Conservation (phyloP, 2,329 filamentous ascomycete genomes). For the Alternaria sp. region DNA sequence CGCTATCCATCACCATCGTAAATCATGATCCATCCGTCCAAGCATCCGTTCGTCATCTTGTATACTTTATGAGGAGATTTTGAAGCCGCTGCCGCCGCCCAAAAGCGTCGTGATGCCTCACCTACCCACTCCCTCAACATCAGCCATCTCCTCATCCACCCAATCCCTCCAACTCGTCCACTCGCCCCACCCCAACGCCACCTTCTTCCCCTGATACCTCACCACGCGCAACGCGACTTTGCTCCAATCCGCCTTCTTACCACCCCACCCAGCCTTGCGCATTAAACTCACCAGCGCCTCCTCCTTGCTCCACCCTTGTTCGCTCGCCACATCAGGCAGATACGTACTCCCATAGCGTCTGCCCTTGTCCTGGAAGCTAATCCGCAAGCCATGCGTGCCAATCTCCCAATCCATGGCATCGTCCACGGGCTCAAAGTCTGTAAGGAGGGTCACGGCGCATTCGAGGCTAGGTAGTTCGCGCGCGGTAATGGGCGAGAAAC, state of each 20-base stretch:
- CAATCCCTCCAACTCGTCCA: conserved; percentile 84
- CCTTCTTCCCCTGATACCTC: conserved; percentile 86
- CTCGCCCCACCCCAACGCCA: conserved; percentile 72
- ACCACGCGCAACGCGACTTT: conserved; percentile 81
- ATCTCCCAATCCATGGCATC: conserved; percentile 85
- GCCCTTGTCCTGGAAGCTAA: conserved; percentile 79
- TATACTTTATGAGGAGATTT: neutral
- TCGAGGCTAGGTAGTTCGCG: conserved; percentile 52
- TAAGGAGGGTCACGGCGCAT: conserved; percentile 76
- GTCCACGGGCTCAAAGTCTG: conserved; percentile 79
- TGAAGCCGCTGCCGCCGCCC: too few species aligned
- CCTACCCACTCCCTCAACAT: conserved; percentile 5
- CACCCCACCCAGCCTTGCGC: conserved; percentile 92
- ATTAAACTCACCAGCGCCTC: conserved; percentile 89
- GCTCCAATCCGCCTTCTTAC: conserved; percentile 71
- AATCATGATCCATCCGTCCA: conserved; percentile 4
- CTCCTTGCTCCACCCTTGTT: conserved; percentile 96
- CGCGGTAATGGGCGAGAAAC: conserved; percentile 65
- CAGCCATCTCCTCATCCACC: conserved; percentile 59
- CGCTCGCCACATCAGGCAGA: conserved; percentile 85
- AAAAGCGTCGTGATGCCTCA: neutral
- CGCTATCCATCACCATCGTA: neutral
- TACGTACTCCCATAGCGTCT: conserved; percentile 86
- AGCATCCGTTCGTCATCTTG: neutral
- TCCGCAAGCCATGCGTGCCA: conserved; percentile 84